These are phyloP conservation scores for Rhododendron simsii DNA, from an alignment of 148 eudicot genomes.

Conservation along the genomic window DNA sequence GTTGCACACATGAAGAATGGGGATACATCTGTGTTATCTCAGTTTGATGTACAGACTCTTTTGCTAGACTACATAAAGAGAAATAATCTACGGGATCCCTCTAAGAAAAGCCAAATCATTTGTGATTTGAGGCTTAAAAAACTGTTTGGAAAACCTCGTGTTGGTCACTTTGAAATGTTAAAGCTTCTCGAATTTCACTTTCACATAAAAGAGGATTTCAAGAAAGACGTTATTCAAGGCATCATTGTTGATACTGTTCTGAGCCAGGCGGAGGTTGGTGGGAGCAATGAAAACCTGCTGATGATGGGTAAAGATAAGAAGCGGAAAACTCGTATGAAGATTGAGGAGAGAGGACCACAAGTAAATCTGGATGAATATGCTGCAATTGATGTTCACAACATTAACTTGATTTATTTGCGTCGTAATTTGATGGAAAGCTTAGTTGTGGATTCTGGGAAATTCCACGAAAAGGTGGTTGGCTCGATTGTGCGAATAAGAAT, in stretches of 20 bases:
- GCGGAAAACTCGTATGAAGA: conserved; percentile 50
- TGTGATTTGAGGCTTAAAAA: conserved; percentile 74
- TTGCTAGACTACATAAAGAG: conserved; percentile 74
- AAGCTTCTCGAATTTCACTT: conserved; percentile 73
- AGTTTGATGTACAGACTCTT: conserved; percentile 81
- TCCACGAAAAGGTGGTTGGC: conserved; percentile 81
- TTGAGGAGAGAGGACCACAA: conserved; percentile 44
- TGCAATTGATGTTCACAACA: conserved; percentile 84
- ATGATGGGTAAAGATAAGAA: conserved; percentile 43
- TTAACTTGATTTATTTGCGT: conserved; percentile 71
- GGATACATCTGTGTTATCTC: conserved; percentile 62
- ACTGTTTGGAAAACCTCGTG: conserved; percentile 72
- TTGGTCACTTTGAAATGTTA: conserved; percentile 89
- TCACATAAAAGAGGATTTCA: conserved; percentile 57
- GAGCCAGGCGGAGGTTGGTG: conserved; percentile 40
- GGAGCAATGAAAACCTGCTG: conserved; percentile 27
- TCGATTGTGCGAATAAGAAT: conserved; percentile 83
- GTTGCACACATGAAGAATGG: conserved; percentile 84
- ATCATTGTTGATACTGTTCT: conserved; percentile 39
- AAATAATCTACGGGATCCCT: conserved; percentile 89
- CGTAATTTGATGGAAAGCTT: conserved; percentile 68
- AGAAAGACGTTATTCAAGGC: conserved; percentile 41
- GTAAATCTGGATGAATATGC: conserved; percentile 72
- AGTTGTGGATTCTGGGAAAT: conserved; percentile 46
- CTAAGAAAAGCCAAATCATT: conserved; percentile 64